Base-by-base conservation (phyloP, 306 rosid species). In the Medicago ruthenica region DNA sequence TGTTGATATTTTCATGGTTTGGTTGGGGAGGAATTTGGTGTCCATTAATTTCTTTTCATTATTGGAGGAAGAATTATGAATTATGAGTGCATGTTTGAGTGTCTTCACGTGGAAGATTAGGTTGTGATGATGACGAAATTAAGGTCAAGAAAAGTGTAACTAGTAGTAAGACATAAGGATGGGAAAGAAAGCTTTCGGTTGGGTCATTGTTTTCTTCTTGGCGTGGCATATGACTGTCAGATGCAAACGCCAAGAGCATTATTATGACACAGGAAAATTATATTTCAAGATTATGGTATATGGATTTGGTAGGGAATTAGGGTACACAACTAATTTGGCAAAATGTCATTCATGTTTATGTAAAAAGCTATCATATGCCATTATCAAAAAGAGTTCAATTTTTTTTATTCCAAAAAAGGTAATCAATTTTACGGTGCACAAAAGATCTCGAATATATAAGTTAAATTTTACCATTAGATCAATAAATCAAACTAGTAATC, bases 11-110 rank as follows among this genome's bases (percentile, higher is more conserved):
- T 60, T 61, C 13, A 31, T 61, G 42, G 67, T 61, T 61, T 27
- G 34, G 62, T 55, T 22, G 13, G 21, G 24, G 72, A 66, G 24
- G 76, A 64, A 37, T 66, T 71, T 65, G 47, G 67, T 77, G 61
- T 68, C 76, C 11, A 65, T 73, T 71, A 54, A 84, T 65, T 71
- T 80, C 31, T 50, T 50, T 64, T 76, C 73, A 81, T 85, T 75
- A 68, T 81, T 65, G 73, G 68, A 59, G 73, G 73, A 51, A 67
- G 50, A 78, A 69, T 51, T 17, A 37, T 53, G 37, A 67, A 67
- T 71, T 71, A 54, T 66, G n/a, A n/a, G 71, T 77, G 83, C 81
- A 74, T 86, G 86, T 77, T 73, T 80, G 86, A 22, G 84, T 82
- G 83, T 70, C 85, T 83, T 86, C 1, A 62, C 54, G 77, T 58